Percentiles rank a stretch among this genome's conserved stretches.
These are phyloP conservation scores for Sisymbrium irio DNA, from an alignment of 345 rosid genomes.

Conservation along the genomic window DNA sequence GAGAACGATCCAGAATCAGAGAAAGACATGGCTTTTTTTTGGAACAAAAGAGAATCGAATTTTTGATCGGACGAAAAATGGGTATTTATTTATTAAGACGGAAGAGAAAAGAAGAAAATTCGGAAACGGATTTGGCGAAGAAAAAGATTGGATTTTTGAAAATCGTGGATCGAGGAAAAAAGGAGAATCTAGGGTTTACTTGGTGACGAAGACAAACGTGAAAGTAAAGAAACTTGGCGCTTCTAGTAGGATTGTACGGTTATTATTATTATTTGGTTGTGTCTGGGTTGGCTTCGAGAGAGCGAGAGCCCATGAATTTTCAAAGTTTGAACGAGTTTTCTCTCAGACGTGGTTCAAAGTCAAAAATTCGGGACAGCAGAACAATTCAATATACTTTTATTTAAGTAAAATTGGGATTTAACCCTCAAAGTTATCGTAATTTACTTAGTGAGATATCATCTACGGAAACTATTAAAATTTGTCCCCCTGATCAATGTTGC, in stretches of 20 bases:
- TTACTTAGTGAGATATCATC: background rate
- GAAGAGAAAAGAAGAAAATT: too few species aligned
- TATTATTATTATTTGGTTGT: background rate
- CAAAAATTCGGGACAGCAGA: background rate
- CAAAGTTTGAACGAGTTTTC: constrained; percentile 33
- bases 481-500: too few species aligned
- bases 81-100: background rate
- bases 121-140: background rate
- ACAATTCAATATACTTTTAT: background rate
- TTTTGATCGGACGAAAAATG: background rate
- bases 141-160: background rate
- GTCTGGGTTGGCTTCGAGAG: constrained; percentile 12
- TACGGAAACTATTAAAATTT: background rate
- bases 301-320: constrained; percentile 24
- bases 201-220: constrained; percentile 33
- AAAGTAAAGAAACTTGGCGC: constrained; percentile 22
- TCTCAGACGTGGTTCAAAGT: constrained; percentile 19
- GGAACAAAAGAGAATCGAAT: background rate
- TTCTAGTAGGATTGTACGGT: constrained; percentile 22
- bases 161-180: constrained; percentile 8
- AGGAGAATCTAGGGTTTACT: constrained; percentile 38
- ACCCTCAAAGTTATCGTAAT: background rate
- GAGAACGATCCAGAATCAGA: constrained; percentile 85
- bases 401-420: background rate
- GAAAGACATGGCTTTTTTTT: constrained; percentile 64